Evolutionary conservation across 169 alveolate genomes (phyloP), one percentile per base, ranked within the genome.

Genomic region (Amoebophrya sp.): DNA sequence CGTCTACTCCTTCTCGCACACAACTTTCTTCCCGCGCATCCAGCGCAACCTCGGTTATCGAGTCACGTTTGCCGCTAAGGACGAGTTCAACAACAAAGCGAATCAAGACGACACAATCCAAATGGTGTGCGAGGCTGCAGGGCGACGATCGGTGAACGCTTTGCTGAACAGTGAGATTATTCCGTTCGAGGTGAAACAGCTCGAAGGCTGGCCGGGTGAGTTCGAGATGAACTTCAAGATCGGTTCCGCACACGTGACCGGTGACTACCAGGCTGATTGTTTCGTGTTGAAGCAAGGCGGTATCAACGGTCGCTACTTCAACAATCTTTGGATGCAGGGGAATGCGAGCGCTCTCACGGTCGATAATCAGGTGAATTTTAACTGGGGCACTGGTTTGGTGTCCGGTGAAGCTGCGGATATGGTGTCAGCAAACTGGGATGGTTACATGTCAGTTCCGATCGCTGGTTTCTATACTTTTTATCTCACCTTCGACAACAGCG

Each of bases 311-410:
- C 76, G 93, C 55, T 93, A 93, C 91, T 91, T 93, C 93, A 91
- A 91, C 93, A 90, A 93, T 78, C 92, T 89, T 41, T 89, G 93
- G 93, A 90, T 93, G 92, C 92, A 91, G 90, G 91, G 94, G n/a
- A 91, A 40, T 0, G 90, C 94, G 41, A 76, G 90, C 89, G 92
- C 77, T 38, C 33, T 54, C 77, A 10, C 41, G 26, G 93, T 91
- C 24, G 94, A 93, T 47, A 47, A 93, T 26, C 83, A 76, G 41
- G 89, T 93, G 89, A 89, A 91, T 41, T 91, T 93, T 90, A 90
- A 93, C 89, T 93, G 94, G 94, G 94, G 93, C 41, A 53, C 89
- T 39, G 94, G 94, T 10, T 54, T 93, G 91, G 94, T 91, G n/a
- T 89, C 93, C 33, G 93, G 91, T 0, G 93, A 93, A n/a, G 77